phyloP scores from a whole-genome alignment of 345 rosid species.

The Bruguiera sexangula region DNA sequence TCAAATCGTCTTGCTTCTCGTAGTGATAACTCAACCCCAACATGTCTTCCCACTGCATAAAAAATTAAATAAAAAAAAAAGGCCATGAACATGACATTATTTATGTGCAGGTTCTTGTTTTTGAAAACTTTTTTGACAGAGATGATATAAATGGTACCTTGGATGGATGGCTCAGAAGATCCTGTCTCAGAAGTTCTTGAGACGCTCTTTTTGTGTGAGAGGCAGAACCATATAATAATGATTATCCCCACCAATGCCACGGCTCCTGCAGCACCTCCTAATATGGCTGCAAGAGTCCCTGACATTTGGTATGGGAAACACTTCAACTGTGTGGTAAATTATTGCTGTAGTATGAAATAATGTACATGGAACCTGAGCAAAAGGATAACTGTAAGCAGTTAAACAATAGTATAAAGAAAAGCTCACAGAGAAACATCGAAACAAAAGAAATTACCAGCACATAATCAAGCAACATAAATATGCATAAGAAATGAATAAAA shows the following conservation, averaged over 20 bases:
- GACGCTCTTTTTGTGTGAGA: constrained; percentile 41
- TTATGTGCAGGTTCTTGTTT: constrained; percentile 4
- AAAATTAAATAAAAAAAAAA: background rate
- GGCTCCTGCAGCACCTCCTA: constrained; percentile 98
- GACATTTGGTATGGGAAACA: constrained; percentile 76
- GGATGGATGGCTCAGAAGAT: constrained; percentile 74
- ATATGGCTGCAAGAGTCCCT: constrained; percentile 70
- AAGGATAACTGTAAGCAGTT: constrained; percentile 26
- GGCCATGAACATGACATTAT: constrained; percentile 11
- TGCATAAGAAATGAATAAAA: background rate
- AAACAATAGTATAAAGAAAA: constrained; percentile 15
- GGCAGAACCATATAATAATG: constrained; percentile 59
- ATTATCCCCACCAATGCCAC: constrained; percentile 65
- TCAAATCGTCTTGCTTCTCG: constrained; percentile 78
- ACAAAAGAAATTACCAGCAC: background rate
- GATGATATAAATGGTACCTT: constrained; percentile 40
- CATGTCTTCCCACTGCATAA: constrained; percentile 58
- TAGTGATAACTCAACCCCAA: constrained; percentile 59
- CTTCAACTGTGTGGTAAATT: constrained; percentile 42
- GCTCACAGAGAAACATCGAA: background rate
- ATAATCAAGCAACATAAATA: background rate
- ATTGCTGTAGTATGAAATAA: constrained; percentile 16
- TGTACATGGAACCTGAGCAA: constrained; percentile 49
- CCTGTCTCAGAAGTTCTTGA: constrained; percentile 83
- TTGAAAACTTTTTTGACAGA: background rate